Conservation (phyloP, 176 grass and related monocot genomes). For the Oryza brachyantha region DNA sequence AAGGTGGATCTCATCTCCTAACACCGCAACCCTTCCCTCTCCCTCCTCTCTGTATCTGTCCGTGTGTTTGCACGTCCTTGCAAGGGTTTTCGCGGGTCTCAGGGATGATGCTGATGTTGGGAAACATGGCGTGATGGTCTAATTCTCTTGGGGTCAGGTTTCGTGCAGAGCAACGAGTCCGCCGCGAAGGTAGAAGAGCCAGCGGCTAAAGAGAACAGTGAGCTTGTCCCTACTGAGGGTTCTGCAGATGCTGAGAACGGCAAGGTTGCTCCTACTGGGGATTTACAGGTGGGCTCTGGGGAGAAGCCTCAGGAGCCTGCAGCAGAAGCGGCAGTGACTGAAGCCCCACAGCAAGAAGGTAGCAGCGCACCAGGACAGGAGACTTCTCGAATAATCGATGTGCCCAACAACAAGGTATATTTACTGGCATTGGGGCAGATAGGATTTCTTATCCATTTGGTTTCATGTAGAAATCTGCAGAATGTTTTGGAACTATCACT, state of each 20-base stretch:
- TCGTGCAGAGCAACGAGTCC: not conserved
- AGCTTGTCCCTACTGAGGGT: not conserved
- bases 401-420: constrained; percentile 89
- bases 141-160: constrained; percentile 25
- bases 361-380: not conserved
- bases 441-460: not conserved
- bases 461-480: not conserved
- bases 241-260: constrained; percentile 29
- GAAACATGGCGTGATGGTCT: too few species aligned
- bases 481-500: not conserved
- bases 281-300: not conserved
- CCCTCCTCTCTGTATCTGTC: not conserved
- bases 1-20: constrained; percentile 25
- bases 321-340: constrained; percentile 1
- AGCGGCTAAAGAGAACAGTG: not conserved
- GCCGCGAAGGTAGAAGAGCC: constrained; percentile 13
- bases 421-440: not conserved
- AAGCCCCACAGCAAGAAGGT: constrained; percentile 32
- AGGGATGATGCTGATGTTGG: not conserved
- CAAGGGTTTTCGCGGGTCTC: not conserved
- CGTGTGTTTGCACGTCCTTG: too few species aligned
- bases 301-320: constrained; percentile 13
- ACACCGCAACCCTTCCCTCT: not conserved
- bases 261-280: not conserved
- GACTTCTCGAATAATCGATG: constrained; percentile 57